These are phyloP conservation scores for Candida dajiaensis DNA, from an alignment of 805 yeast genomes.

Conservation along the genomic window DNA sequence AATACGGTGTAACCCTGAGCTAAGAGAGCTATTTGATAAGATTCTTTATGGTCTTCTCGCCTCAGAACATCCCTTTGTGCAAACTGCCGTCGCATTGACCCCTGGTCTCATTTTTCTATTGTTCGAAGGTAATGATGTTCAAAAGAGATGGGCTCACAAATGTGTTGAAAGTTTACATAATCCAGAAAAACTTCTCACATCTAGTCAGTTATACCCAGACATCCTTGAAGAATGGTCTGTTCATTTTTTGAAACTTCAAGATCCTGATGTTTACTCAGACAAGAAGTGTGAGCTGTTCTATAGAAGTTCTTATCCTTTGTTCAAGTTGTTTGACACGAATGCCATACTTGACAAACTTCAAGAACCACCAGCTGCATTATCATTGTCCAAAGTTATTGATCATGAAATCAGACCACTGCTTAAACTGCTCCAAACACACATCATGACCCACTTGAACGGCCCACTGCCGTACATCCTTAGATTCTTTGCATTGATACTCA, in stretches of 20 bases:
- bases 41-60: constrained; percentile 28
- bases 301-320: constrained; percentile 32
- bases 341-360: constrained; percentile 27
- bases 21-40: constrained; percentile 33
- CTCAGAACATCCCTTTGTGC: constrained; percentile 24
- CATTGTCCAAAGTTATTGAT: constrained; percentile 17
- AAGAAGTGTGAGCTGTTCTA: constrained; percentile 41
- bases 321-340: constrained; percentile 30
- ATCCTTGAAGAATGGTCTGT: constrained; percentile 49
- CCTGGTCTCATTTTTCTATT: constrained; percentile 52
- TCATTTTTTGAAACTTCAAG: constrained; percentile 48
- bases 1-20: constrained; percentile 31
- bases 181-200: constrained; percentile 12
- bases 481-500: constrained; percentile 40
- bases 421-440: constrained; percentile 42
- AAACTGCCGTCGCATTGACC: constrained; percentile 19
- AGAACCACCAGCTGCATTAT: constrained; percentile 21
- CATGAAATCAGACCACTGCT: constrained; percentile 31
- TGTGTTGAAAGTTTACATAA: constrained; percentile 20
- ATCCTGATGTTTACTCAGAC: constrained; percentile 42
- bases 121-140: constrained; percentile 45
- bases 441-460: constrained; percentile 41
- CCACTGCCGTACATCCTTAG: constrained; percentile 44
- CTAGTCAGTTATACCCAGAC: constrained; percentile 27
- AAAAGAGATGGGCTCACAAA: constrained; percentile 43